Percentiles rank a stretch among this genome's conserved stretches.
Conservation (phyloP, 1,284 basidiomycete genomes). For the Cystobasidium slooffiae region DNA sequence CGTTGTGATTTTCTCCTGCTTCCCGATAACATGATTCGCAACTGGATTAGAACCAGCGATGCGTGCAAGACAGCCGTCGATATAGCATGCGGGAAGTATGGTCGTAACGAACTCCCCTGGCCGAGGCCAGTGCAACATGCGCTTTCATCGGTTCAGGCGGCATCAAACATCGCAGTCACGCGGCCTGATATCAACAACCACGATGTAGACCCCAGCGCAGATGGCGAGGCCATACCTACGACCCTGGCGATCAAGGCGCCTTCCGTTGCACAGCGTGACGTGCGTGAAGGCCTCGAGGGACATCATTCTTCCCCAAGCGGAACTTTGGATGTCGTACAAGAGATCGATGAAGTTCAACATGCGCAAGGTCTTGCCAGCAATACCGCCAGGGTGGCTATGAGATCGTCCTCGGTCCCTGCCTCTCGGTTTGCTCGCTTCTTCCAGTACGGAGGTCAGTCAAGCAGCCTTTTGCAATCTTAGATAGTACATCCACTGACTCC, state of each 20-base stretch:
- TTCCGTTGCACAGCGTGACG: too few relatives aligned
- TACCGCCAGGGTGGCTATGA: constrained; percentile 61
- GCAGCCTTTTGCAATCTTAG: not conserved
- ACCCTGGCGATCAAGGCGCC: too few relatives aligned
- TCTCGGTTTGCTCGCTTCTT: constrained; percentile 83
- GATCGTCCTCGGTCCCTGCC: constrained; percentile 81
- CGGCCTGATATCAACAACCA: too few relatives aligned
- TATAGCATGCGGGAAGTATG: not conserved
- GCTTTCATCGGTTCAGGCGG: too few relatives aligned
- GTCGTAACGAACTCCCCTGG: too few relatives aligned
- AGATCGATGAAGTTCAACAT: not conserved
- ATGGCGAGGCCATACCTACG: too few relatives aligned
- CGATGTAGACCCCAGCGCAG: too few relatives aligned
- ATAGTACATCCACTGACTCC: not conserved
- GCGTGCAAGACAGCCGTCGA: constrained; percentile 5
- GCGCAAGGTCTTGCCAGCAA: not conserved
- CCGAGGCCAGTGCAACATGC: too few relatives aligned
- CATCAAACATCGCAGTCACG: too few relatives aligned
- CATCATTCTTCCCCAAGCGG: too few relatives aligned
- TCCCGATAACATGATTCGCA: not conserved
- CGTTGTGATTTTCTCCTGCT: not conserved
- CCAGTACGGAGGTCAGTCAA: constrained; percentile 82
- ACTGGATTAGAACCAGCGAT: not conserved
- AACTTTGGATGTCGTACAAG: too few relatives aligned
- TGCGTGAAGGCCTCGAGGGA: too few relatives aligned